phyloP scores from a whole-genome alignment of 164 flowering plant genomes.

The Nymphaea colorata region DNA sequence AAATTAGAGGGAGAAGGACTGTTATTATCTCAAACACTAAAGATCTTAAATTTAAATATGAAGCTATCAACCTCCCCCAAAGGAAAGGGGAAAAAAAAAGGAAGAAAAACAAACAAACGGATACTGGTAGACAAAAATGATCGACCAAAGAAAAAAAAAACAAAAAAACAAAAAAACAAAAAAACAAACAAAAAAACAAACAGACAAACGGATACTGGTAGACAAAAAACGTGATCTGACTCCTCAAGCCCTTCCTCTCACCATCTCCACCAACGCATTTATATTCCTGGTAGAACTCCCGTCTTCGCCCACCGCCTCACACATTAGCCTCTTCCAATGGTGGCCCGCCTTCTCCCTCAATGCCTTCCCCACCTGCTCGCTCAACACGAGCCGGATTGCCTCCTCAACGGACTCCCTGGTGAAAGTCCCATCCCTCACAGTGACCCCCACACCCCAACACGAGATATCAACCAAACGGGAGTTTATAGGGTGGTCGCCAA shows the following conservation, averaged over 20 bases:
- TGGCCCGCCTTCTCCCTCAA: slow-evolving; percentile 10
- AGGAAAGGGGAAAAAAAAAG: no score
- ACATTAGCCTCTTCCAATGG: slow-evolving; percentile 8
- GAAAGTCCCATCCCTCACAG: slow-evolving; percentile 8
- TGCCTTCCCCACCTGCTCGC: slow-evolving; percentile 7
- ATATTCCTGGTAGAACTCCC: slow-evolving; percentile 6
- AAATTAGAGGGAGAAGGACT: no score
- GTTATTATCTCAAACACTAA: no score
- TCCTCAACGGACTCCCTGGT: slow-evolving; percentile 8
- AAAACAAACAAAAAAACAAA: no score
- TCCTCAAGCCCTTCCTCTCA: neutral
- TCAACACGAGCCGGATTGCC: slow-evolving; percentile 8
- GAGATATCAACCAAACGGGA: slow-evolving; percentile 9
- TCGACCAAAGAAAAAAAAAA: no score
- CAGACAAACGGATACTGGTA: no score
- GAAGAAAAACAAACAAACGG: no score
- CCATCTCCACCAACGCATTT: neutral
- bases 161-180: no score
- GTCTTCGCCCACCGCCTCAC: slow-evolving; percentile 8
- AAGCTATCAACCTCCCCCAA: no score
- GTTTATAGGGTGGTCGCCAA: slow-evolving; percentile 22
- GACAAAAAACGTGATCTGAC: no score
- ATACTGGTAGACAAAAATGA: no score
- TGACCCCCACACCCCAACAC: slow-evolving; percentile 12
- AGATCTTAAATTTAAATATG: no score